These are phyloP conservation scores for Papiliotrema terrestris DNA, from an alignment of 1,284 basidiomycete species.

Conservation along the genomic window DNA sequence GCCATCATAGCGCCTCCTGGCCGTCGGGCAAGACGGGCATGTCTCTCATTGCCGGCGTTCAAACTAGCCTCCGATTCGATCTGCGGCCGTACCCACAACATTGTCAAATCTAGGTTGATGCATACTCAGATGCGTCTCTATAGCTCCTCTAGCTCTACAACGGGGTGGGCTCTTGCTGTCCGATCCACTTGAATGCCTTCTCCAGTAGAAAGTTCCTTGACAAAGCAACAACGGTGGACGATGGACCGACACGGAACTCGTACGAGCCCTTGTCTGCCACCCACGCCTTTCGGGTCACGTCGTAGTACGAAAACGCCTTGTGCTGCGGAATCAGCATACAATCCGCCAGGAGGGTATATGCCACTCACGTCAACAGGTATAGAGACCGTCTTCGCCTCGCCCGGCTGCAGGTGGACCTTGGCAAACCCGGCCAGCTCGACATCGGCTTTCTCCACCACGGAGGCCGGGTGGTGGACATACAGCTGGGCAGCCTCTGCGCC, in stretches of 20 bases:
- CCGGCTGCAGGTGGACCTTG: conserved; percentile 19
- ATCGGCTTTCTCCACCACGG: conserved; percentile 12
- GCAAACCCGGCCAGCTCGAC: conserved; percentile 23
- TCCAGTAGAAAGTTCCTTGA: conserved; percentile 8
- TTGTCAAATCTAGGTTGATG: no score
- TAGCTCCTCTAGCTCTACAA: not conserved
- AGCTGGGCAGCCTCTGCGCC: conserved; percentile 27
- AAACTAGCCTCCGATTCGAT: no score
- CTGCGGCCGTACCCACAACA: no score
- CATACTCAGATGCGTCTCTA: no score
- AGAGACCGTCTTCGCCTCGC: conserved; percentile 9
- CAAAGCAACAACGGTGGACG: conserved; percentile 13
- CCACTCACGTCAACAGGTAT: conserved; percentile 8
- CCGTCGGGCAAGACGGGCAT: no score
- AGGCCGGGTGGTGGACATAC: conserved; percentile 13
- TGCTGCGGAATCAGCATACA: conserved; percentile 10
- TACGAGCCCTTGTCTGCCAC: conserved; percentile 20
- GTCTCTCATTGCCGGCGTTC: no score
- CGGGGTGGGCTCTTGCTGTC: conserved; percentile 32
- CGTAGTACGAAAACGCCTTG: conserved; percentile 28
- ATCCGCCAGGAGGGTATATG: no score
- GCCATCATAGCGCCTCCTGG: no score
- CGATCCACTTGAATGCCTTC: conserved; percentile 54
- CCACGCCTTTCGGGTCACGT: conserved; percentile 14
- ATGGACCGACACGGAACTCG: conserved; percentile 21